Evolutionary conservation across 495 filamentous ascomycete genomes (phyloP).

Genomic region (Polyplosphaeria fusca): DNA sequence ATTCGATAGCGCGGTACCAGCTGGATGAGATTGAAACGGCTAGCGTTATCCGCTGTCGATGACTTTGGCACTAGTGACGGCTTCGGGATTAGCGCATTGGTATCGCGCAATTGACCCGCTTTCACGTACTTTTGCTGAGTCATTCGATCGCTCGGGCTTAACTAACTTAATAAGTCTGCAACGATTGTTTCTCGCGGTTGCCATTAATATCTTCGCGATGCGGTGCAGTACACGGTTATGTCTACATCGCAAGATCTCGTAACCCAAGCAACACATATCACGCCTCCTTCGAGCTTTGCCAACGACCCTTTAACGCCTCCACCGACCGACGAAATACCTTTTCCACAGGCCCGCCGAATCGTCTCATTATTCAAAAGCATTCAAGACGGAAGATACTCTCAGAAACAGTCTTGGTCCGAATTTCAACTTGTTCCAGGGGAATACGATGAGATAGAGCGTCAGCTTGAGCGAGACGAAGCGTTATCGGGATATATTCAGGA

Average conservation of each 20-base stretch:
- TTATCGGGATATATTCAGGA: conserved; percentile 16
- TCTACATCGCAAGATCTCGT: conserved; percentile 1
- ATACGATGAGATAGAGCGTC: conserved; percentile 31
- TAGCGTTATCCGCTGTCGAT: no score
- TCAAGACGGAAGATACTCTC: conserved; percentile 14
- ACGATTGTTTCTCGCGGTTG: no score
- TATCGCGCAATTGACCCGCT: no score
- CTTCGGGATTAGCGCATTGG: no score
- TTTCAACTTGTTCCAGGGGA: conserved; percentile 25
- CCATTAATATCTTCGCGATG: no score
- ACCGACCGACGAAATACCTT: conserved; percentile 27
- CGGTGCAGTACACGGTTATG: conserved; percentile 22
- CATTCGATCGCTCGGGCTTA: no score
- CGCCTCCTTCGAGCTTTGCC: conserved; percentile 28
- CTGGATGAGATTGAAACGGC: no score
- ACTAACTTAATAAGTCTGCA: no score
- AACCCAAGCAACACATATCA: conserved; percentile 12
- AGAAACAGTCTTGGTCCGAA: conserved; percentile 19
- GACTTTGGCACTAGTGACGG: no score
- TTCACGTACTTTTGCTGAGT: no score
- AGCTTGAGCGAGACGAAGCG: conserved; percentile 15
- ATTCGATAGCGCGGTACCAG: no score
- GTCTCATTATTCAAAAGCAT: conserved; percentile 29
- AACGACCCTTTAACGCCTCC: conserved; percentile 29
- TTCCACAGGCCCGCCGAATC: conserved; percentile 26